These are phyloP conservation scores for Micractinium conductrix DNA, from an alignment of 139 green algal species.

Conservation along the genomic window DNA sequence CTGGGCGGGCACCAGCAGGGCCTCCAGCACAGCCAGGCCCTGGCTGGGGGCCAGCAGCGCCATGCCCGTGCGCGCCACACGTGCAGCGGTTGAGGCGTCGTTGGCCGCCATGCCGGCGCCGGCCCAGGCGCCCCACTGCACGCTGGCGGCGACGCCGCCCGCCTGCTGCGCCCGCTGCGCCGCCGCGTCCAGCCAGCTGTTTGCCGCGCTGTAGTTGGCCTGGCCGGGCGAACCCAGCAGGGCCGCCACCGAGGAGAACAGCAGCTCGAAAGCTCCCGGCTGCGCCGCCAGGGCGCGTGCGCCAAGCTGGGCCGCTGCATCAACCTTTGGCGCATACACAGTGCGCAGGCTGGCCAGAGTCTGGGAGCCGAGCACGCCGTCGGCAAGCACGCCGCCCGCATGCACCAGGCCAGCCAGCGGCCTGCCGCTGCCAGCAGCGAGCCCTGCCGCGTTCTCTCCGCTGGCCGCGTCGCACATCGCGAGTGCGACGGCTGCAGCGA, in stretches of 20 bases:
- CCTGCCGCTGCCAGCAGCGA: neutral
- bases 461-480: constrained; percentile 36
- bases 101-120: constrained; percentile 84
- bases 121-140: constrained; percentile 94
- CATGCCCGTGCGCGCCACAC: constrained; percentile 82
- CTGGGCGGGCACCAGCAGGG: constrained; percentile 31
- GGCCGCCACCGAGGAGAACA: constrained; percentile 84
- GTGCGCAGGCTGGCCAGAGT: constrained; percentile 39
- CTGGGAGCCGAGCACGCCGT: constrained; percentile 73
- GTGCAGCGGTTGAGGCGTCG: constrained; percentile 52
- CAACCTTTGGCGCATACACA: constrained; percentile 69
- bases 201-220: constrained; percentile 82
- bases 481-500: constrained; percentile 34
- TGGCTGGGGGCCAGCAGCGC: constrained; percentile 43
- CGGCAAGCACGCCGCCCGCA: constrained; percentile 78
- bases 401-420: constrained; percentile 58
- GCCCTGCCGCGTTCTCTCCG: constrained; percentile 13
- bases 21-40: constrained; percentile 50
- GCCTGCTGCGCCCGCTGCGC: constrained; percentile 32
- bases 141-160: constrained; percentile 17
- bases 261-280: constrained; percentile 54
- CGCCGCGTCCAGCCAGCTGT: constrained; percentile 69
- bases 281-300: neutral
- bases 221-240: constrained; percentile 86
- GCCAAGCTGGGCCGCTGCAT: neutral